Conservation (phyloP, 2,329 filamentous ascomycete species). For the Ophiosphaerella narmari region DNA sequence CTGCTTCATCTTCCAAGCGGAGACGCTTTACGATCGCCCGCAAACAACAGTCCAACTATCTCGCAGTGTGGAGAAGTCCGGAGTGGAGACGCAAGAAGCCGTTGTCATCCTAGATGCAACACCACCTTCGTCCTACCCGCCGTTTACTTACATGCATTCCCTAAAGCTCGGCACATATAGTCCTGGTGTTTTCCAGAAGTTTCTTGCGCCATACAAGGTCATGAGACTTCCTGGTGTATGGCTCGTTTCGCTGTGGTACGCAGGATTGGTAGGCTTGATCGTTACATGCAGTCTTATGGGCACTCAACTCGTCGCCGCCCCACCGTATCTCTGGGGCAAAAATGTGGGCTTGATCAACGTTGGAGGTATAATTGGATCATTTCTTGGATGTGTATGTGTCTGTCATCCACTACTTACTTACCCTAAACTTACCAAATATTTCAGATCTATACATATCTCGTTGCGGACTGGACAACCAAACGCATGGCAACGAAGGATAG, state of each 20-base stretch:
- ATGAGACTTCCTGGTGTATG: constrained; percentile 49
- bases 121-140: constrained; percentile 20
- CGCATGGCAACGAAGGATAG: constrained; percentile 41
- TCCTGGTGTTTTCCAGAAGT: constrained; percentile 39
- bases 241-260: constrained; percentile 50
- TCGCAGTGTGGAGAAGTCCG: constrained; percentile 16
- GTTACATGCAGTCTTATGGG: constrained; percentile 47
- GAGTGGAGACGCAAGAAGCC: constrained; percentile 23
- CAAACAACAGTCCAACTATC: constrained; percentile 14
- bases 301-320: constrained; percentile 43
- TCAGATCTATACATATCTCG: constrained; percentile 42
- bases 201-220: constrained; percentile 45
- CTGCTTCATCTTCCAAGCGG: constrained; percentile 46
- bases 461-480: constrained; percentile 46
- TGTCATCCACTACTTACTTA: not conserved
- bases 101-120: constrained; percentile 9
- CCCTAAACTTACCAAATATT: not conserved
- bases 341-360: constrained; percentile 47
- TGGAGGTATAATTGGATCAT: constrained; percentile 44
- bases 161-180: constrained; percentile 44
- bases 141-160: constrained; percentile 43
- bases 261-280: constrained; percentile 48
- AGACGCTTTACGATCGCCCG: constrained; percentile 47
- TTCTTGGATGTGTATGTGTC: constrained; percentile 37
- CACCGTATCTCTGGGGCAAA: constrained; percentile 50